These are phyloP conservation scores for Mycena crocata DNA, from an alignment of 768 basidiomycete genomes.

Conservation along the genomic window DNA sequence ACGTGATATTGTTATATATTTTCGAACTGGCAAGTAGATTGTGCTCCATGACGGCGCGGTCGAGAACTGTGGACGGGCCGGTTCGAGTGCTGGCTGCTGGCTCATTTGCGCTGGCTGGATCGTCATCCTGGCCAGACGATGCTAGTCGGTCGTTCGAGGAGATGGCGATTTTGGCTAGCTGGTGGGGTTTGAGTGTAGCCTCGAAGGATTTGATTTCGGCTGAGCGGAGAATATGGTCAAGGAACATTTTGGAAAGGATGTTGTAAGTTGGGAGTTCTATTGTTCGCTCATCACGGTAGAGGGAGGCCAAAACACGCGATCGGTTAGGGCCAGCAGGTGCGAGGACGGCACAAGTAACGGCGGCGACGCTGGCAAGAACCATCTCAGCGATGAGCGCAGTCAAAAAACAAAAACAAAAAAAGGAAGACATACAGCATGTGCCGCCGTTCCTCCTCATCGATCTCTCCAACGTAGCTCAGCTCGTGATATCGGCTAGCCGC, in stretches of 20 bases:
- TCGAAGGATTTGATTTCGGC: constrained; percentile 93
- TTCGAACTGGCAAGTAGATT: constrained; percentile 96
- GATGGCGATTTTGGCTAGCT: constrained; percentile 91
- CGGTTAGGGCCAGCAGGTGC: constrained; percentile 98
- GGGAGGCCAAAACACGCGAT: constrained; percentile 90
- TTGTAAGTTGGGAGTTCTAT: constrained; percentile 82
- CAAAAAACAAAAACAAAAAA: too few species aligned
- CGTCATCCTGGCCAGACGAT: constrained; percentile 71
- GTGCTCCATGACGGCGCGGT: constrained; percentile 98
- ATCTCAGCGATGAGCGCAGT: constrained; percentile 13
- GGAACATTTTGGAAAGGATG: constrained; percentile 97
- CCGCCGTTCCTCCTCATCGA: constrained; percentile 93
- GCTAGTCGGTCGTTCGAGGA: constrained; percentile 86
- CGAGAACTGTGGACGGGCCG: constrained; percentile 95
- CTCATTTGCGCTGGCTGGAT: constrained; percentile 57
- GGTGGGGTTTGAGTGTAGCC: constrained; percentile 87
- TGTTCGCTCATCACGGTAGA: constrained; percentile 95
- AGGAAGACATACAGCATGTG: constrained; percentile 81
- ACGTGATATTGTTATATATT: constrained; percentile 98
- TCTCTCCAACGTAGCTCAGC: constrained; percentile 88
- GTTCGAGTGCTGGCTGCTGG: constrained; percentile 79
- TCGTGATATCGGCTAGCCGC: constrained; percentile 96
- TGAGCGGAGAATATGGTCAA: constrained; percentile 95
- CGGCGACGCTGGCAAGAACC: constrained; percentile 70
- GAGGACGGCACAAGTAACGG: constrained; percentile 95